Percentiles rank a stretch among this genome's conserved stretches.
Evolutionary conservation across 352 stramenopile species (phyloP).

Genomic region (Blastocystis sp.): DNA sequence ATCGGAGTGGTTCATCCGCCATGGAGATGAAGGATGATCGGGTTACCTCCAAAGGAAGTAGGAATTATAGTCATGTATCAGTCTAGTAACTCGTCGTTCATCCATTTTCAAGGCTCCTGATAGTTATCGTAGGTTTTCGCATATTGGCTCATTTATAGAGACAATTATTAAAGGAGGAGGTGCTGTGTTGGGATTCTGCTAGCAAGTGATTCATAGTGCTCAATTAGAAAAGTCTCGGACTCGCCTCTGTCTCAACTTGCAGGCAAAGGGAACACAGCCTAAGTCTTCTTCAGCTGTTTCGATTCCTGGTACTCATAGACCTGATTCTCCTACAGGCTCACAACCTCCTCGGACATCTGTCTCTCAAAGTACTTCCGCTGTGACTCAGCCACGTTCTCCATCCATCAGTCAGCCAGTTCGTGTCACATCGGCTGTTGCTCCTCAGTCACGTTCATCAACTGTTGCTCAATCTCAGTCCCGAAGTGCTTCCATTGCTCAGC

Average conservation of each 20-base stretch:
- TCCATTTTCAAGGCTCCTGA: neutral
- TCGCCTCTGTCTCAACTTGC: neutral
- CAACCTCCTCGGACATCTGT: neutral
- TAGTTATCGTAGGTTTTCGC: neutral
- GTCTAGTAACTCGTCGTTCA: neutral
- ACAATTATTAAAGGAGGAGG: neutral
- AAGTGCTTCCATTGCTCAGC: neutral
- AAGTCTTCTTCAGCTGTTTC: neutral
- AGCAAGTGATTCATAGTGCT: neutral
- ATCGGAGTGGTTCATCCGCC: too few species aligned
- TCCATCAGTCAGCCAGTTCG: neutral
- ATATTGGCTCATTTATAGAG: neutral
- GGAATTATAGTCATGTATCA: neutral
- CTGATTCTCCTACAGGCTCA: neutral
- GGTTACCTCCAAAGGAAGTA: neutral
- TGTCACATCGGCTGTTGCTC: neutral
- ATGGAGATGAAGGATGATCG: neutral
- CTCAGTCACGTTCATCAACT: neutral
- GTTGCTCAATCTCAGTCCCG: neutral
- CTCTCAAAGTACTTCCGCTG: neutral
- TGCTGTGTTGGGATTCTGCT: neutral
- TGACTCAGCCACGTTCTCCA: neutral
- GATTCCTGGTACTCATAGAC: neutral
- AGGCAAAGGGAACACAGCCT: neutral
- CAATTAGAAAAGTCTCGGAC: constrained; percentile 34